Evolutionary conservation across 345 rosid genomes (phyloP), one percentile per base, ranked within the genome.

Genomic region (Citrus inodora): DNA sequence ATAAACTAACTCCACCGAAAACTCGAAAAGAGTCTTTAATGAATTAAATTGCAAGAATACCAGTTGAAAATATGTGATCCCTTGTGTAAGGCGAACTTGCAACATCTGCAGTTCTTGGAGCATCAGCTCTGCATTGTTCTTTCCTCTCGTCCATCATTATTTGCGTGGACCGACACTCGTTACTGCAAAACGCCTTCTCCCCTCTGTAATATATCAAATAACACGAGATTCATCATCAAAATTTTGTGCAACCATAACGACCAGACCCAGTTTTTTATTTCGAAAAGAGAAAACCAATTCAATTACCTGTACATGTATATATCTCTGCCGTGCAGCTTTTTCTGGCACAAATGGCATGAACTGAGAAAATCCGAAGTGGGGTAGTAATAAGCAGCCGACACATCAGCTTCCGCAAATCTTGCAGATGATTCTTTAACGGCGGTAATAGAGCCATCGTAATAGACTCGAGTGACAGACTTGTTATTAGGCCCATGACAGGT

Each of bases 291-390:
- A 51, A 53, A 4, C 25, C n/a, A n/a, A 3, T 65, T 59, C n/a
- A 48, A 51, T n/a, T 59, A 93, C 95, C 97, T 91, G 90, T 93
- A 95, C 87, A 95, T 95, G 86, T 84, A 95, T 37, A 92, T 89
- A 81, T 92, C 96, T 74, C 78, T 83, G 70, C 94, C 97, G 21
- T 87, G 87, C 37, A 95, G 97, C 60, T 87, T 86, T 87, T 92
- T 95, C 61, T 79, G 78, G 76, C 99, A 93, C 73, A 87, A 77
- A 75, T 89, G 76, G 75, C 97, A 95, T 3, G 88, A 87, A 58
- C 82, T 91, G 64, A 93, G 91, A 73, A 91, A 92, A 70, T 83
- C 86, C n/a, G 84, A 85, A 69, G 88, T 79, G 19, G 88, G 89
- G 65, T 86, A 89, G 64, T 86, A 89, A 53, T 53, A 53, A 53